Evolutionary conservation across 2,329 filamentous ascomycete genomes (phyloP), one percentile per base, ranked within the genome.

Genomic region (Conoideocrella luteorostrata): DNA sequence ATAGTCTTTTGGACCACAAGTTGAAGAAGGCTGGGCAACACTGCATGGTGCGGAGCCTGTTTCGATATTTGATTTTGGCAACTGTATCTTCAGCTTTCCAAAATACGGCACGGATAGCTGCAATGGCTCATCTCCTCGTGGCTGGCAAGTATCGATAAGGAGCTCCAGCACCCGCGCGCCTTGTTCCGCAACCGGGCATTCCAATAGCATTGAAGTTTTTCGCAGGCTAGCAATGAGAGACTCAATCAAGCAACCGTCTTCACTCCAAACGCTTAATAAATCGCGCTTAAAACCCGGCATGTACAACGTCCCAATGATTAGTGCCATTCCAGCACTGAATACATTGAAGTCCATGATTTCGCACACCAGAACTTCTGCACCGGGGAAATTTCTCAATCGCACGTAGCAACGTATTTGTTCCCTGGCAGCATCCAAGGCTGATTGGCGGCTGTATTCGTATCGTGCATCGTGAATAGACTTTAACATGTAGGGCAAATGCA

Each of bases 401-500:
- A 48, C 37, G 48, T 70, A 73, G 10, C 59, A 48, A 13, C 48
- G 45, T 20, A 72, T 59, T 40, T 67, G 60, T 28, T 64, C 61
- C 37, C 69, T 61, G 10, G 68, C 60, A 1, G 67, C 65, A 26
- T 69, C 63, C 18, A 73, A 52, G 2, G 66, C 63, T 11, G 59
- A 53, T 7, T 54, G 47, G 26, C 64, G 62, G 33, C 63, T 71
- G 44, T 63, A 61, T 41, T 62, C 57, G 45, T 64, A 70, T 30
- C 53, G 55, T 20, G 55, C 51, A 20, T 71, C 61, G 3, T 49
- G 41, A 5, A 57, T 56, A 0, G 63, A 59, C 42, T 65, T 62
- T 12, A 71, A 55, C 59, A 72, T 67, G 45, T 71, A 71, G 0
- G 71, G 71, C 32, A 73, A 54, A 47, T 74, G 71, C 11, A 73